A percentile compares a stretch with the other conserved stretches of the same genome.
phyloP scores from a whole-genome alignment of 1,284 basidiomycete genomes.

The Ceratobasidium theobromae region DNA sequence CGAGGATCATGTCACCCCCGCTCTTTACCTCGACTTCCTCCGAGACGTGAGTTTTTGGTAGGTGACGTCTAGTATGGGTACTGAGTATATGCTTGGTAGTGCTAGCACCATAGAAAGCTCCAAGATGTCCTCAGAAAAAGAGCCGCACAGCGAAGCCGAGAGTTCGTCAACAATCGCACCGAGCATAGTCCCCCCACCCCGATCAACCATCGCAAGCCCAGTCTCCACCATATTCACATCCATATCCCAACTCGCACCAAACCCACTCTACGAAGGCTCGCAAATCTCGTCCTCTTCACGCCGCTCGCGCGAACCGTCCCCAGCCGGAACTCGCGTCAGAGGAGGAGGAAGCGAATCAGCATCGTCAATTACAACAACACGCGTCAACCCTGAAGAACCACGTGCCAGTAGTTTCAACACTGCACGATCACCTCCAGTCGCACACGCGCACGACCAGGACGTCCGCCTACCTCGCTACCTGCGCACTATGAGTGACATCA shows the following conservation, averaged over 20 bases:
- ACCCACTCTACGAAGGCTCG: too few relatives aligned
- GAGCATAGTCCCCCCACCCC: not conserved
- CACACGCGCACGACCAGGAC: not conserved
- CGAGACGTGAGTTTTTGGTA: constrained; percentile 1
- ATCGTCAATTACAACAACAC: not conserved
- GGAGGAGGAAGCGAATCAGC: not conserved
- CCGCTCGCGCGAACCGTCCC: constrained; percentile 6
- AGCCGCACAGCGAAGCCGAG: not conserved
- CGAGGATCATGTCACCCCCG: not conserved
- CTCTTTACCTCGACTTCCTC: not conserved
- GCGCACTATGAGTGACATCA: constrained; percentile 16
- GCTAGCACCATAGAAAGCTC: not conserved
- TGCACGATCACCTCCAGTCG: constrained; percentile 12
- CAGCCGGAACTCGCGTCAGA: not conserved
- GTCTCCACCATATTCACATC: not conserved
- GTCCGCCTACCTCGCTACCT: not conserved
- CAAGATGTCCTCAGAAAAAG: not conserved
- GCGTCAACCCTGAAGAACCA: not conserved
- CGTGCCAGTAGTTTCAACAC: not conserved
- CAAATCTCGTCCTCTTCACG: not conserved
- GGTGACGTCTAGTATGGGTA: not conserved
- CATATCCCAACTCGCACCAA: not conserved
- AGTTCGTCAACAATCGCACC: not conserved
- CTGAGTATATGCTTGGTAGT: constrained; percentile 1
- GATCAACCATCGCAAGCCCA: constrained; percentile 12